phyloP scores from a whole-genome alignment of 306 rosid genomes.

The Vigna reflexopilosa region DNA sequence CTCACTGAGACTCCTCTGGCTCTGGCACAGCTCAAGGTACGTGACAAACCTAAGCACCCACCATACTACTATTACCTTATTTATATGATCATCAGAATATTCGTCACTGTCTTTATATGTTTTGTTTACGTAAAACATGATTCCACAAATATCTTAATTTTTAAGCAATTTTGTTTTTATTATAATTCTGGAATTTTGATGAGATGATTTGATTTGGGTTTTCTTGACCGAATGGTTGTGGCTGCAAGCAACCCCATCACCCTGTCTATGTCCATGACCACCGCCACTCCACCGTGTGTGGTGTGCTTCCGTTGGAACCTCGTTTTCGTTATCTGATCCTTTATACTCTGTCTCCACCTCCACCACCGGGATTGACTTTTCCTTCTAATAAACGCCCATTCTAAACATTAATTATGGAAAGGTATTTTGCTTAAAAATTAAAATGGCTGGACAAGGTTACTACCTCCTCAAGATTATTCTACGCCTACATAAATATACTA shows the following conservation, averaged over 20 bases:
- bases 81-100: slow-evolving; percentile 4
- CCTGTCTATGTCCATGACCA: slow-evolving; percentile 14
- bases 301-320: slow-evolving; percentile 37
- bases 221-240: slow-evolving; percentile 31
- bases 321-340: slow-evolving; percentile 56
- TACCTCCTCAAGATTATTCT: too few species aligned
- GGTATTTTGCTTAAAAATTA: too few species aligned
- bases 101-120: not conserved
- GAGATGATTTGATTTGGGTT: not conserved
- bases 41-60: not conserved
- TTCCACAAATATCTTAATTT: slow-evolving; percentile 30
- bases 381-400: too few species aligned
- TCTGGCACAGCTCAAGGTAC: slow-evolving; percentile 86
- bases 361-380: not conserved
- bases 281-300: slow-evolving; percentile 30
- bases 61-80: not conserved
- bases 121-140: not conserved
- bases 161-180: not conserved
- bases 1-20: slow-evolving; percentile 94
- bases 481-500: too few species aligned
- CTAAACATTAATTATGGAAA: too few species aligned
- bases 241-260: slow-evolving; percentile 46
- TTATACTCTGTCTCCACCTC: slow-evolving; percentile 16
- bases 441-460: too few species aligned
- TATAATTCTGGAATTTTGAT: not conserved